Percentiles rank a stretch among this genome's conserved stretches.
Evolutionary conservation across 305 asterid species (phyloP).

Genomic region (Salvia sclarea): DNA sequence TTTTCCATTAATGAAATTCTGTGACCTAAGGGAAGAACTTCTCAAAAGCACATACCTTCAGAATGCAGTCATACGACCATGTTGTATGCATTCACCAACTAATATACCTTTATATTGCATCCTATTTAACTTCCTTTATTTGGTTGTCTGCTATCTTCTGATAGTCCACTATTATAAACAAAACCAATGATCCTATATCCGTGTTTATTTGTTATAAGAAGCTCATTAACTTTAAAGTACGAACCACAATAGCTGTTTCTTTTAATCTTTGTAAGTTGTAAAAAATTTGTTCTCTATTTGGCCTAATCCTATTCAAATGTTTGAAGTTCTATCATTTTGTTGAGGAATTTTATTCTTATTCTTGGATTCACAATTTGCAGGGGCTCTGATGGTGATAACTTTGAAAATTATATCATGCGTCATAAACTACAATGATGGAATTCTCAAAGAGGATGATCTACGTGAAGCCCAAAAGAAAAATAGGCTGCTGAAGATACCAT

Average conservation of each 20-base stretch:
- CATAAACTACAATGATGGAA: slow-evolving; percentile 89
- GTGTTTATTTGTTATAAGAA: slow-evolving; percentile 1
- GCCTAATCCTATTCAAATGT: background rate
- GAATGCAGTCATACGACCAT: slow-evolving; percentile 7
- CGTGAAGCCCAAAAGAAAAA: slow-evolving; percentile 83
- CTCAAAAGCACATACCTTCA: slow-evolving; percentile 11
- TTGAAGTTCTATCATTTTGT: background rate
- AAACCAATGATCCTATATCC: background rate
- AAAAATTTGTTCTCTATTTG: background rate
- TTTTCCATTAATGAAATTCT: slow-evolving; percentile 5
- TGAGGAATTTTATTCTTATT: slow-evolving; percentile 19
- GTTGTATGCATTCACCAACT: slow-evolving; percentile 12
- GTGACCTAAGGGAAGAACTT: background rate
- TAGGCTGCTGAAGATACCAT: slow-evolving; percentile 74
- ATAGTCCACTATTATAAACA: background rate
- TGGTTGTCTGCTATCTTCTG: background rate
- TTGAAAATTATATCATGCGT: slow-evolving; percentile 85
- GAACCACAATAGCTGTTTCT: background rate
- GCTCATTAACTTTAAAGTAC: background rate
- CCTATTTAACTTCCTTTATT: background rate
- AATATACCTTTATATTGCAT: background rate
- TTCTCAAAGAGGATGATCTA: slow-evolving; percentile 77
- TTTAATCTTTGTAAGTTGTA: background rate
- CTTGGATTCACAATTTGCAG: slow-evolving; percentile 39
- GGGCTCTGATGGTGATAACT: slow-evolving; percentile 97